These are phyloP conservation scores for Strigomonas culicis DNA, from an alignment of 208 protist genomes.

Conservation along the genomic window DNA sequence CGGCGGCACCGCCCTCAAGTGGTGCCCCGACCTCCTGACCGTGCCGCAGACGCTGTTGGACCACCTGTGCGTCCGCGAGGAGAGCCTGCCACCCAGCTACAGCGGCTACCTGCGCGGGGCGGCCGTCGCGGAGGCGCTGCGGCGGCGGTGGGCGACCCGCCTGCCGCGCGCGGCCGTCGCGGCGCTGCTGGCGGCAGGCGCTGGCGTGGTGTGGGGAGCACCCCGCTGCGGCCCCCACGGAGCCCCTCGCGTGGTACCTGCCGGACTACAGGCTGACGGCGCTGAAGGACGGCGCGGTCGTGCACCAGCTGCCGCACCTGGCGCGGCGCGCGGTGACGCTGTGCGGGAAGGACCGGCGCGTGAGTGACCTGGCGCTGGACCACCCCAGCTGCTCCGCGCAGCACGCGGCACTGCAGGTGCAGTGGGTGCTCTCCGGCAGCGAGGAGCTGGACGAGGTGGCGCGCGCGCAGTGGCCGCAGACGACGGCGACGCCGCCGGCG, in stretches of 20 bases:
- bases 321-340: slow-evolving; percentile 55
- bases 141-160: slow-evolving; percentile 20
- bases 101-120: slow-evolving; percentile 11
- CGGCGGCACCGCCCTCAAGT: slow-evolving; percentile 33
- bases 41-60: slow-evolving; percentile 70
- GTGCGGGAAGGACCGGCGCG: slow-evolving; percentile 45
- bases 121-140: slow-evolving; percentile 27
- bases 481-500: background rate
- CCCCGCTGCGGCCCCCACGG: background rate
- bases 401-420: slow-evolving; percentile 68
- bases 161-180: background rate
- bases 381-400: slow-evolving; percentile 83
- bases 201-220: background rate
- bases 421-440: slow-evolving; percentile 14
- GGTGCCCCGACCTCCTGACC: slow-evolving; percentile 69
- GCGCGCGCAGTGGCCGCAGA: background rate
- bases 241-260: slow-evolving; percentile 26
- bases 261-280: slow-evolving; percentile 50
- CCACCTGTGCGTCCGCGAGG: slow-evolving; percentile 29
- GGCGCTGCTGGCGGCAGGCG: background rate
- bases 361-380: slow-evolving; percentile 63
- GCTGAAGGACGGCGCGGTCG: slow-evolving; percentile 44
- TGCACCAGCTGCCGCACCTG: slow-evolving; percentile 29
- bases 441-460: background rate
- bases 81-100: slow-evolving; percentile 1